Base-by-base conservation (phyloP, 2,329 filamentous ascomycete genomes). In the Knoxdaviesia proteae region DNA sequence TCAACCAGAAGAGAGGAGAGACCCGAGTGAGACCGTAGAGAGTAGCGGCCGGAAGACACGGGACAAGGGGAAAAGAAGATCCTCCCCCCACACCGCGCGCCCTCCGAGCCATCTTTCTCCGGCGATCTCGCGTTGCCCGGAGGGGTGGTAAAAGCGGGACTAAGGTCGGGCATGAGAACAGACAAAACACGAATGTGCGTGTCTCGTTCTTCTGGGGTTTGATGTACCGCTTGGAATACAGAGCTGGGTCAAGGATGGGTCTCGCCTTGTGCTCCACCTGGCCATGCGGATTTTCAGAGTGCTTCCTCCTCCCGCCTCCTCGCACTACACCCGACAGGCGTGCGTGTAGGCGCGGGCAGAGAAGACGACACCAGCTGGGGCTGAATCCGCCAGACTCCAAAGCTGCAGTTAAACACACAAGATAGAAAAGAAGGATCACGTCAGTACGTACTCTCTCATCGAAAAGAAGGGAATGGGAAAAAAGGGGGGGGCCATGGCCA, bases 201-300 rank as follows among this genome's bases (percentile, higher is more conserved):
- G 8, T 34, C n/a, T 20, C 6, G n/a, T 38, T 43, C 20, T n/a
- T 44, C 8, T 34, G 31, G 6, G 44, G 45, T 49, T 71, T 63
- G 48, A 67, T 79, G 47, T 79, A 71, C 73, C 74, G 74, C 74
- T 76, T 74, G 71, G 74, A 78, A 78, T 79, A 79, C 74, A 78
- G 71, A 77, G 73, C 68, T 65, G 62, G 56, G 54, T 46, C 43
- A 79, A 79, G 74, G 74, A 79, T 73, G 62, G 63, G 57, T 74
- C 74, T 78, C 72, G 71, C 74, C 74, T 79, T 79, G 74, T 71
- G 72, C 74, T 79, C 74, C 74, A 79, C 74, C 74, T 73, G 68
- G 72, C 72, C 73, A 71, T 74, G 74, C 74, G 74, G 71, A 71
- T 53, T n/a, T 38, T 20, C 20, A 20, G 20, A 20, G 6, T 42